Evolutionary conservation across 768 basidiomycete species (phyloP).

Genomic region (Xerocomus potaroensis): DNA sequence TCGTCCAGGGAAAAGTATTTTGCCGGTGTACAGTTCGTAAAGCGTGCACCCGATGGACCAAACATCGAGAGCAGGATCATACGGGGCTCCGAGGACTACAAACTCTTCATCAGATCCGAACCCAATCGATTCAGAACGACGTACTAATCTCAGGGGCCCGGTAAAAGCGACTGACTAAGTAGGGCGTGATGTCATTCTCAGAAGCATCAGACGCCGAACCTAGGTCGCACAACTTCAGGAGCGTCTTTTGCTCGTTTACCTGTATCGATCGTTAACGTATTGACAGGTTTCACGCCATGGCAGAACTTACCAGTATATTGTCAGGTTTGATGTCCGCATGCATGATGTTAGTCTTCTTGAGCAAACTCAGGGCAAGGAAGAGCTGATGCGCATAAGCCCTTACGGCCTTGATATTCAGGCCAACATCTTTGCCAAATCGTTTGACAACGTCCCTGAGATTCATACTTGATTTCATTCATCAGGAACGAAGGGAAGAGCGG

Average conservation of each 20-base stretch:
- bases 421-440: constrained; percentile 97
- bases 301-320: constrained; percentile 80
- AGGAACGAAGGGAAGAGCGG: constrained; percentile 10
- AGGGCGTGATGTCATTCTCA: constrained; percentile 97
- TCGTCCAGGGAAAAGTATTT: constrained; percentile 94
- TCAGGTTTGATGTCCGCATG: constrained; percentile 99
- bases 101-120: constrained; percentile 13
- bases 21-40: constrained; percentile 94
- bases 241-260: constrained; percentile 94
- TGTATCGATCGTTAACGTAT: constrained; percentile 30
- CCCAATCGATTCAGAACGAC: constrained; percentile 24
- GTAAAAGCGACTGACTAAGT: constrained; percentile 96
- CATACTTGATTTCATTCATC: constrained; percentile 57
- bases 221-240: constrained; percentile 92
- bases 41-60: constrained; percentile 98
- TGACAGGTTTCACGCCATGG: constrained; percentile 10
- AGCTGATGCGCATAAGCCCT: constrained; percentile 98
- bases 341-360: constrained; percentile 90
- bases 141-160: constrained; percentile 98
- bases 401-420: constrained; percentile 94
- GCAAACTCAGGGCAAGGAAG: constrained; percentile 78
- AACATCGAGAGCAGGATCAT: constrained; percentile 89
- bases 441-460: constrained; percentile 97
- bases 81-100: constrained; percentile 89
- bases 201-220: constrained; percentile 95